Evolutionary conservation across 1,139 yeast species (phyloP).

Genomic region (Suhomyces wounanorum): DNA sequence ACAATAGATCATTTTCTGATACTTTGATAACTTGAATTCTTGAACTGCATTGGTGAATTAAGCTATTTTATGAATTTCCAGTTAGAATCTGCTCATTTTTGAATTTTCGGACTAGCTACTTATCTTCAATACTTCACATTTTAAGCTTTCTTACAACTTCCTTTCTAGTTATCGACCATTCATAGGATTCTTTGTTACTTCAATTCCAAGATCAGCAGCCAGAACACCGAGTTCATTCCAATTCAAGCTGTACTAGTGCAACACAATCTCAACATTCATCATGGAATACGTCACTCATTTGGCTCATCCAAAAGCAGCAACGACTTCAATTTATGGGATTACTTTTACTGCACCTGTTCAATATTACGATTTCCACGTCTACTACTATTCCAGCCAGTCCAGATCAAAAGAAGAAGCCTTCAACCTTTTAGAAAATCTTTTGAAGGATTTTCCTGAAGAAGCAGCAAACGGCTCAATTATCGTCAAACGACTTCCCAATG

Average conservation of each 20-base stretch:
- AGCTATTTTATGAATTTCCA: too few relatives aligned
- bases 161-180: too few relatives aligned
- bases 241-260: neutral
- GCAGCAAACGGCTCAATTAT: slow-evolving; percentile 31
- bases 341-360: slow-evolving; percentile 29
- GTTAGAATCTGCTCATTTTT: too few relatives aligned
- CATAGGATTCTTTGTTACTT: too few relatives aligned
- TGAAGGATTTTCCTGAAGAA: slow-evolving; percentile 29
- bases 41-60: too few relatives aligned
- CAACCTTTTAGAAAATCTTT: slow-evolving; percentile 23
- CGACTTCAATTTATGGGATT: slow-evolving; percentile 25
- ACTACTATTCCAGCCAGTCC: slow-evolving; percentile 28
- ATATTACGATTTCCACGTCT: slow-evolving; percentile 39
- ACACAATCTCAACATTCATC: neutral
- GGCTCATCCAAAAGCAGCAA: slow-evolving; percentile 24
- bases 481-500: slow-evolving; percentile 32
- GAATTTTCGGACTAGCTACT: too few relatives aligned
- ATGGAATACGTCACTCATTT: slow-evolving; percentile 37
- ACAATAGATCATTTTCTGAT: too few relatives aligned
- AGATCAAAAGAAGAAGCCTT: slow-evolving; percentile 26
- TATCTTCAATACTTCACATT: too few relatives aligned
- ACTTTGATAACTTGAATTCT: too few relatives aligned
- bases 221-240: neutral
- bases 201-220: neutral
- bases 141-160: too few relatives aligned